phyloP scores from a whole-genome alignment of 805 yeast genomes.

The Starmerella lactis-condensi region DNA sequence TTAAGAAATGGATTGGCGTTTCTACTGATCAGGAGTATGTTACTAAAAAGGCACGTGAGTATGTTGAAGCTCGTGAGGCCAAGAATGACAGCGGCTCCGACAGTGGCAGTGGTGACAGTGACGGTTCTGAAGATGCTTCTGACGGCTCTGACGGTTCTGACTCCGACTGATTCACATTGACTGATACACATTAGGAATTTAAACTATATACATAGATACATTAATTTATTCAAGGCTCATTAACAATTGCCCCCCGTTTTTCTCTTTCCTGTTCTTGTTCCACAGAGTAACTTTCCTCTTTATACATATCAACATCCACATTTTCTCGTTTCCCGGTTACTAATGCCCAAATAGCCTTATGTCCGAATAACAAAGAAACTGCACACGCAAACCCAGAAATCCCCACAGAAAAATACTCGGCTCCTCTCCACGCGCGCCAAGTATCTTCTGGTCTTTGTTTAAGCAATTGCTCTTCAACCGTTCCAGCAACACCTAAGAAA shows the following conservation, averaged over 20 bases:
- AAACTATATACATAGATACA: too few species aligned
- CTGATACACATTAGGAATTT: too few species aligned
- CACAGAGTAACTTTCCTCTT: too few species aligned
- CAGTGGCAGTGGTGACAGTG: neutral
- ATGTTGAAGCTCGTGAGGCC: conserved; percentile 26
- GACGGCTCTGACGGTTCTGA: neutral
- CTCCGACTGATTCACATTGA: too few species aligned
- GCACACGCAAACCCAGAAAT: conserved; percentile 33
- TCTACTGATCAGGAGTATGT: conserved; percentile 71
- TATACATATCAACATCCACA: too few species aligned
- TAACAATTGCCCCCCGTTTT: too few species aligned
- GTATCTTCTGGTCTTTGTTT: conserved; percentile 17
- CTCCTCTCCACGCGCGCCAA: conserved; percentile 36
- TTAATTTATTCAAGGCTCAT: too few species aligned
- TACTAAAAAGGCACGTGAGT: conserved; percentile 78
- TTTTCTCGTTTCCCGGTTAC: neutral
- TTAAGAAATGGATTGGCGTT: conserved; percentile 72
- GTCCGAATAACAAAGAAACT: conserved; percentile 4
- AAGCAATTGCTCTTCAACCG: conserved; percentile 35
- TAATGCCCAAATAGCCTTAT: conserved; percentile 1
- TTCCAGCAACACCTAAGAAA: conserved; percentile 49
- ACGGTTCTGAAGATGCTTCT: neutral
- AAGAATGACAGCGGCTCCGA: conserved; percentile 2
- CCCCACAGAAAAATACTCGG: conserved; percentile 44
- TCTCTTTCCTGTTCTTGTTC: too few species aligned